phyloP scores from a whole-genome alignment of 2,329 filamentous ascomycete species.

The Fusarium zealandicum region DNA sequence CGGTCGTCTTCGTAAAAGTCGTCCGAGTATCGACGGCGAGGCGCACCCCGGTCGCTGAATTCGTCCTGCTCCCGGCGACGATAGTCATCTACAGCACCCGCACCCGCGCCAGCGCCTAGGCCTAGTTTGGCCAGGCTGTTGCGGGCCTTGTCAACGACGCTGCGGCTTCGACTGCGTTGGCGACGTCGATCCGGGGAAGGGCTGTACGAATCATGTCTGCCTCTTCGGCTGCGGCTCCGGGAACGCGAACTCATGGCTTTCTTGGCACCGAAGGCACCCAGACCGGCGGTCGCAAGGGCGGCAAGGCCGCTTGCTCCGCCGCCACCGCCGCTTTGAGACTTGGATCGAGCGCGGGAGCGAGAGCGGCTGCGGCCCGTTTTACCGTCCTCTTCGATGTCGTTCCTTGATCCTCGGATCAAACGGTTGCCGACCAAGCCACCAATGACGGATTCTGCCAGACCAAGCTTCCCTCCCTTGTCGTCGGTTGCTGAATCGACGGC shows the following conservation, averaged over 20 bases:
- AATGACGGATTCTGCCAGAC: constrained; percentile 85
- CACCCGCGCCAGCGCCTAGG: constrained; percentile 59
- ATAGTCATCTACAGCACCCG: constrained; percentile 47
- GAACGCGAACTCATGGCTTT: constrained; percentile 64
- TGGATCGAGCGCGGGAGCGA: constrained; percentile 69
- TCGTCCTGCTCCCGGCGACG: constrained; percentile 54
- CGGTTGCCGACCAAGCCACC: constrained; percentile 88
- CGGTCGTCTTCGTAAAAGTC: constrained; percentile 57
- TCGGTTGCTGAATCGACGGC: constrained; percentile 82
- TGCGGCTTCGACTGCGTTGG: constrained; percentile 65
- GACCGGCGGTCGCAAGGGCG: constrained; percentile 67
- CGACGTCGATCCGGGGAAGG: constrained; percentile 56
- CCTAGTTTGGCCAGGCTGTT: constrained; percentile 69
- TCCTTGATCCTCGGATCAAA: constrained; percentile 79
- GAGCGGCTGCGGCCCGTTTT: constrained; percentile 71
- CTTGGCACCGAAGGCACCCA: constrained; percentile 68
- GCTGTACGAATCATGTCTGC: constrained; percentile 55
- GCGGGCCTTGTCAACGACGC: constrained; percentile 68
- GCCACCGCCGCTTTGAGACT: constrained; percentile 52
- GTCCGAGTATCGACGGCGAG: constrained; percentile 52
- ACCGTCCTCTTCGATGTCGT: constrained; percentile 68
- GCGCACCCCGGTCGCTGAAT: constrained; percentile 52
- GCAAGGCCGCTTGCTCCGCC: constrained; percentile 60
- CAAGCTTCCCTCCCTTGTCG: constrained; percentile 78
- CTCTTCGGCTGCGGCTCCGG: constrained; percentile 60